phyloP scores from a whole-genome alignment of 306 rosid species.

The Morella rubra region DNA sequence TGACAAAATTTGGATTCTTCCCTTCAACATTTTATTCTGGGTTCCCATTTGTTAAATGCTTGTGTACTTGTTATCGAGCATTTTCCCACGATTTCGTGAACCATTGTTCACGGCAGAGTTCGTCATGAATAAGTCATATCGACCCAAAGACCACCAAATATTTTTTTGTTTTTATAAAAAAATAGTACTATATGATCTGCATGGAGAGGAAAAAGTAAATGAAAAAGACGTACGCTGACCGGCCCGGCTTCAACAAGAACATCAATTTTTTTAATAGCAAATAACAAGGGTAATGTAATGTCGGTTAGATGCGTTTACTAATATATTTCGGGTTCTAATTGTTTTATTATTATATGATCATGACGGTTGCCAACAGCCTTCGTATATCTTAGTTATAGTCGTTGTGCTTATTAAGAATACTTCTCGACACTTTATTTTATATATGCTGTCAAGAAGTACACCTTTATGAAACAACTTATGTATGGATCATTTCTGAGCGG shows the following conservation, averaged over 20 bases:
- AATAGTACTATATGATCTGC: background rate
- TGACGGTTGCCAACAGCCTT: slow-evolving; percentile 30
- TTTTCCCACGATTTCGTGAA: slow-evolving; percentile 24
- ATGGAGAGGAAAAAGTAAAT: background rate
- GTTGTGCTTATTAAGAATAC: slow-evolving; percentile 2
- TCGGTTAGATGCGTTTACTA: slow-evolving; percentile 18
- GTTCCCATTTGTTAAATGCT: background rate
- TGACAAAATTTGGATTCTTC: background rate
- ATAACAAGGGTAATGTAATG: slow-evolving; percentile 24
- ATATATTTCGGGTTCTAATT: slow-evolving; percentile 9
- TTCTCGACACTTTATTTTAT: background rate
- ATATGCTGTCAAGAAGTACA: background rate
- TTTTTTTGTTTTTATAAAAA: no score
- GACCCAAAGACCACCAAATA: no score
- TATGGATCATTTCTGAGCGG: background rate
- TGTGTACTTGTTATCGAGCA: background rate
- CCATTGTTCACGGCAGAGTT: background rate
- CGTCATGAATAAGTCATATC: background rate
- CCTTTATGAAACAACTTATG: background rate
- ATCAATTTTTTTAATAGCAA: background rate
- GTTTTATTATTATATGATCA: slow-evolving; percentile 18
- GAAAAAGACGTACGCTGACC: slow-evolving; percentile 15
- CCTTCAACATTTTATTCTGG: background rate
- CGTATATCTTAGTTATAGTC: background rate
- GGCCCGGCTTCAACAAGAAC: slow-evolving; percentile 12